Percentiles rank a stretch among this genome's conserved stretches.
Evolutionary conservation across 257 asterid genomes (phyloP).

Genomic region (Salvia miltiorrhiza): DNA sequence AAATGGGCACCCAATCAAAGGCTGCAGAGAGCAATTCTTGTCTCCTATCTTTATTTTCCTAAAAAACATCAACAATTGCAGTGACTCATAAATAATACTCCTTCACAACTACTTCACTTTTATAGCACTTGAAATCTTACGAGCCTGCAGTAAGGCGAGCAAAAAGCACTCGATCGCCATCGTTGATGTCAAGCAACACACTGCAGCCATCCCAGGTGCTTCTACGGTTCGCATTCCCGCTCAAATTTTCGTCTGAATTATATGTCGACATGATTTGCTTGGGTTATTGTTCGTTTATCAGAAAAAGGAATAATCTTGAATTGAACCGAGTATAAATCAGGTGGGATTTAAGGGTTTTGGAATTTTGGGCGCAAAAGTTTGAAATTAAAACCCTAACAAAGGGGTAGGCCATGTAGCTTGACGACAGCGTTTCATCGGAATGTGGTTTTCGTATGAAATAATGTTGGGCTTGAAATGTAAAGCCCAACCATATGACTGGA

Average conservation of each 20-base stretch:
- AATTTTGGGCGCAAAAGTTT: conserved; percentile 23
- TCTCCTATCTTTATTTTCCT: conserved; percentile 84
- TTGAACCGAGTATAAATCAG: not conserved
- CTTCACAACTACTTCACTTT: not conserved
- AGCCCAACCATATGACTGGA: not conserved
- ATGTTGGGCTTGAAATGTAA: not conserved
- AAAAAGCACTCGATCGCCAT: conserved; percentile 86
- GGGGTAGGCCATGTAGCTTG: not conserved
- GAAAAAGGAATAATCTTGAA: not conserved
- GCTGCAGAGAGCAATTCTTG: conserved; percentile 72
- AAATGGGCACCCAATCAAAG: conserved; percentile 79
- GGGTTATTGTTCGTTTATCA: not conserved
- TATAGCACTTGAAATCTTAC: conserved; percentile 41
- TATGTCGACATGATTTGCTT: conserved; percentile 32
- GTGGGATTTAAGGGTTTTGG: conserved; percentile 20
- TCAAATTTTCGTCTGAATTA: conserved; percentile 26
- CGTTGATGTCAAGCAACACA: conserved; percentile 92
- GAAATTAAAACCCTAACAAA: conserved; percentile 28
- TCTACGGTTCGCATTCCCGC: conserved; percentile 39
- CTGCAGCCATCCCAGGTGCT: conserved; percentile 94
- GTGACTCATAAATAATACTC: not conserved
- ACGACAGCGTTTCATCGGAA: conserved; percentile 11
- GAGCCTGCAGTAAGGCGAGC: conserved; percentile 87
- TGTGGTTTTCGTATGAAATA: not conserved
- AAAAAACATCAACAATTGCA: conserved; percentile 16